phyloP scores from a whole-genome alignment of 768 basidiomycete genomes.

The Pleurotus platypus region DNA sequence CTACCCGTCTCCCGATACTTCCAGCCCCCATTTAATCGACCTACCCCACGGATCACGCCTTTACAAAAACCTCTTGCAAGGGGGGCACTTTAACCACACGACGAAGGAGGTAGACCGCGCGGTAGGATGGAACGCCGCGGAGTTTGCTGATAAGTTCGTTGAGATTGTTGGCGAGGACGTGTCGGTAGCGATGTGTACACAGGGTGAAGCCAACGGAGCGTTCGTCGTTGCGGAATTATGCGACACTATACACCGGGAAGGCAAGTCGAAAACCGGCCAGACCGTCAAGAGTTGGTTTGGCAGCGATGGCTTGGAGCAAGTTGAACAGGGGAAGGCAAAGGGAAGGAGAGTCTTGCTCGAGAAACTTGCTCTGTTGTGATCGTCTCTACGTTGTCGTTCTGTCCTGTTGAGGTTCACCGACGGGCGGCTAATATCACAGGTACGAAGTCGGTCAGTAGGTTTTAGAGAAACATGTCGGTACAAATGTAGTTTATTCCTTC shows the following conservation, averaged over 20 bases:
- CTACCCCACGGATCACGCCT: conserved; percentile 78
- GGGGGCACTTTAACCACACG: conserved; percentile 78
- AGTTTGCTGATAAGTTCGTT: conserved; percentile 61
- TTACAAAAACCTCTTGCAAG: conserved; percentile 88
- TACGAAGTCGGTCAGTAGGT: neutral
- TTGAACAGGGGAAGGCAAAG: conserved; percentile 58
- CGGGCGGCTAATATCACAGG: too few species aligned
- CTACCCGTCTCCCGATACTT: conserved; percentile 51
- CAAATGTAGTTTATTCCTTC: neutral
- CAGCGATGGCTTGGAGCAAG: conserved; percentile 35
- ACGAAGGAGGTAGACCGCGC: conserved; percentile 51
- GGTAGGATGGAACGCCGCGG: conserved; percentile 49
- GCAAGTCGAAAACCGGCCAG: conserved; percentile 33
- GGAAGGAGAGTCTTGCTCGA: conserved; percentile 71
- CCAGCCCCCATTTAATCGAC: conserved; percentile 66
- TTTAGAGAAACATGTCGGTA: neutral
- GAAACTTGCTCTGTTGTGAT: conserved; percentile 36
- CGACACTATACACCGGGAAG: conserved; percentile 49
- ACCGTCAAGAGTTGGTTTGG: conserved; percentile 59
- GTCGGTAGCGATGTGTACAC: conserved; percentile 51
- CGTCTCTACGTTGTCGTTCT: too few species aligned
- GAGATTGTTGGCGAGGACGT: conserved; percentile 47
- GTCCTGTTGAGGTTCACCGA: too few species aligned
- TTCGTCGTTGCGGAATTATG: conserved; percentile 77
- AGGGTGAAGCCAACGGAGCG: conserved; percentile 56